A percentile compares a stretch with the other conserved stretches of the same genome.
phyloP scores from a whole-genome alignment of 495 filamentous ascomycete species.

The Xylaria cubensis region DNA sequence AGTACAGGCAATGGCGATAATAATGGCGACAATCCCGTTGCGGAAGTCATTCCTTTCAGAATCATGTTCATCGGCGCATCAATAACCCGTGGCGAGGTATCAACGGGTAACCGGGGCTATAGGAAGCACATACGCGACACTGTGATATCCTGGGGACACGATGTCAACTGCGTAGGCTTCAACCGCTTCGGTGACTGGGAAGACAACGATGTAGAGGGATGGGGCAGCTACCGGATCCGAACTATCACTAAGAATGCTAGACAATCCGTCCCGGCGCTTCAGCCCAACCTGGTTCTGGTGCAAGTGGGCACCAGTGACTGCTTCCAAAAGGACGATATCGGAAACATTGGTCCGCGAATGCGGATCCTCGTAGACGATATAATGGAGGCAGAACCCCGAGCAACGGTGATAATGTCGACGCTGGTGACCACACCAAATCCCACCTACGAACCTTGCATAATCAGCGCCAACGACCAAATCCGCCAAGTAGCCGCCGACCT shows the following conservation, averaged over 20 bases:
- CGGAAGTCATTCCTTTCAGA: constrained; percentile 33
- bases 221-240: constrained; percentile 37
- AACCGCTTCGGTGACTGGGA: constrained; percentile 40
- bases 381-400: constrained; percentile 32
- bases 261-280: constrained; percentile 35
- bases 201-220: constrained; percentile 41
- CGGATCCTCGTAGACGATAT: constrained; percentile 34
- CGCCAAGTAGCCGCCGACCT: constrained; percentile 45
- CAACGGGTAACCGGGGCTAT: constrained; percentile 38
- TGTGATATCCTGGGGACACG: constrained; percentile 35
- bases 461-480: constrained; percentile 38
- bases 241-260: constrained; percentile 30
- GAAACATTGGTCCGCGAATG: constrained; percentile 36
- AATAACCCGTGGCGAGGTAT: constrained; percentile 39
- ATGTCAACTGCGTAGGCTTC: constrained; percentile 41
- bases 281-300: constrained; percentile 39
- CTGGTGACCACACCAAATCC: constrained; percentile 34
- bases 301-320: constrained; percentile 43
- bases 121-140: constrained; percentile 38
- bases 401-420: constrained; percentile 38
- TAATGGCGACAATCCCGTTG: constrained; percentile 24
- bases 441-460: constrained; percentile 41
- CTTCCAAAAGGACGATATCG: constrained; percentile 39
- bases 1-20: not conserved
- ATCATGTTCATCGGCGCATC: constrained; percentile 42